Percentiles rank a stretch among this genome's conserved stretches.
These are phyloP conservation scores for Viridothelium virens DNA, from an alignment of 495 filamentous ascomycete species.

Conservation along the genomic window DNA sequence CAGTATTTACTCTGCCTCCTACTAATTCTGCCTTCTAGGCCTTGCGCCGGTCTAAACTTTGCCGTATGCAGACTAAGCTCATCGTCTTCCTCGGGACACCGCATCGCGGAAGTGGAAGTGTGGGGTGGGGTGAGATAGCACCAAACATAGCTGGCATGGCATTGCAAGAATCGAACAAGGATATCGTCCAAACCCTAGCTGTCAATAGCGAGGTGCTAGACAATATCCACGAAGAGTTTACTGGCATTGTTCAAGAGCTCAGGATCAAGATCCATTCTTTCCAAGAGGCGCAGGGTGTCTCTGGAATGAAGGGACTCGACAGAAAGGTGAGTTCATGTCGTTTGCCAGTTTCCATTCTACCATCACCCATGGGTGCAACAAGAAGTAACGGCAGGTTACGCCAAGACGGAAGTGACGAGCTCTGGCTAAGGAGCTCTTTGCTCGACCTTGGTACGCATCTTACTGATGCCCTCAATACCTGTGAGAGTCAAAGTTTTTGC, in stretches of 20 bases:
- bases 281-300: slow-evolving; percentile 36
- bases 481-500: too few relatives aligned
- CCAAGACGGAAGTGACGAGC: too few relatives aligned
- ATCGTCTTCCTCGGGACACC: slow-evolving; percentile 19
- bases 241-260: slow-evolving; percentile 20
- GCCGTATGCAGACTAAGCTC: slow-evolving; percentile 7
- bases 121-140: slow-evolving; percentile 16
- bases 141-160: slow-evolving; percentile 28
- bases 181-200: slow-evolving; percentile 30
- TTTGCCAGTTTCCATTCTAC: too few relatives aligned
- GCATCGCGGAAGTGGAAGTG: slow-evolving; percentile 13
- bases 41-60: slow-evolving; percentile 2
- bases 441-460: too few relatives aligned
- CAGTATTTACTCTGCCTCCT: background rate
- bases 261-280: slow-evolving; percentile 40
- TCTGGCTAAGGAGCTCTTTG: too few relatives aligned
- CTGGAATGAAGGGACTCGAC: slow-evolving; percentile 35
- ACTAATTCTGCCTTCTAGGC: background rate
- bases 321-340: slow-evolving; percentile 28
- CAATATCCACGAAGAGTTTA: slow-evolving; percentile 36
- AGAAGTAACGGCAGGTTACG: too few relatives aligned
- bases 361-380: too few relatives aligned
- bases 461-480: too few relatives aligned
- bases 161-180: slow-evolving; percentile 29
- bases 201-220: slow-evolving; percentile 37